Percentiles rank a stretch among this genome's conserved stretches.
phyloP scores from a whole-genome alignment of 1,284 basidiomycete genomes.

The Chalciporus sp. region DNA sequence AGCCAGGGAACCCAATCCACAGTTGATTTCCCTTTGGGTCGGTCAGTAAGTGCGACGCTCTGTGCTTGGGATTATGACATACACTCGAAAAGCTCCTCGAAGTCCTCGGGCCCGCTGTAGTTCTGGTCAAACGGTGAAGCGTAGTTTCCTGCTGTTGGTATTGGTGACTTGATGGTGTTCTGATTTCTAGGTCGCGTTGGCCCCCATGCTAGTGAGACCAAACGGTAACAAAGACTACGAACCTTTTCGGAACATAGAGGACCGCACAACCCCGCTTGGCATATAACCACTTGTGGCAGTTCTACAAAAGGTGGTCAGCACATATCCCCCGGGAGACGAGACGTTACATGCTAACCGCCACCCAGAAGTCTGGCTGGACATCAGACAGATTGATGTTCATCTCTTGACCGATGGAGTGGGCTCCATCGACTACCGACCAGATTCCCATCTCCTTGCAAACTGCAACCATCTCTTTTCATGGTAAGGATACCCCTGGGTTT shows the following conservation, averaged over 20 bases:
- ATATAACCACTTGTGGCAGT: slow-evolving; percentile 82
- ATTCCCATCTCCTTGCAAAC: slow-evolving; percentile 67
- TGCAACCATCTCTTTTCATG: slow-evolving; percentile 74
- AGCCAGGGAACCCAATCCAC: slow-evolving; percentile 57
- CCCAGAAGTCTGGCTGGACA: slow-evolving; percentile 73
- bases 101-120: slow-evolving; percentile 37
- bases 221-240: slow-evolving; percentile 10
- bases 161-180: slow-evolving; percentile 66
- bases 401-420: slow-evolving; percentile 76
- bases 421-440: slow-evolving; percentile 77
- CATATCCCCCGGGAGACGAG: too few species aligned
- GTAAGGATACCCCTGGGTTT: slow-evolving; percentile 68
- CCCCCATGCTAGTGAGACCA: neutral
- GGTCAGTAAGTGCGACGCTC: slow-evolving; percentile 9
- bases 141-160: slow-evolving; percentile 73
- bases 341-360: slow-evolving; percentile 52
- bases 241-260: slow-evolving; percentile 77
- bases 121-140: slow-evolving; percentile 39
- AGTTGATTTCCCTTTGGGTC: slow-evolving; percentile 62
- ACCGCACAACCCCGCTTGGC: slow-evolving; percentile 70
- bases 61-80: slow-evolving; percentile 11
- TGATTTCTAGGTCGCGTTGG: slow-evolving; percentile 52
- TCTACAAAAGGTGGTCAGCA: slow-evolving; percentile 37
- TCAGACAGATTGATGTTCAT: slow-evolving; percentile 57
- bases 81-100: slow-evolving; percentile 64